A percentile compares a stretch with the other conserved stretches of the same genome.
Evolutionary conservation across 2,329 filamentous ascomycete genomes (phyloP).

Genomic region (Juglanconis juglandina): DNA sequence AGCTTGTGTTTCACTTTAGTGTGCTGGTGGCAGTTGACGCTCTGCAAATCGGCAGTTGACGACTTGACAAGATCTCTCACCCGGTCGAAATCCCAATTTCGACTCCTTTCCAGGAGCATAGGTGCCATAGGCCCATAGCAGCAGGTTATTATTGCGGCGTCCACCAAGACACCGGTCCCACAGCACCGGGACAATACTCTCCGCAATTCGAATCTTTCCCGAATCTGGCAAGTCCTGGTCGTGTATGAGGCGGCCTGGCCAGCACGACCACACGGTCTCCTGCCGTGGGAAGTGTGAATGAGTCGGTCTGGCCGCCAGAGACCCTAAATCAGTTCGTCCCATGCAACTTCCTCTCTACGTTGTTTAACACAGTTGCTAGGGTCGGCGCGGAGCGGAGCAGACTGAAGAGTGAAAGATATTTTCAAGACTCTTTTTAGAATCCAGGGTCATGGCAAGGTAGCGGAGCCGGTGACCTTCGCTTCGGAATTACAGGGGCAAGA

Average conservation of each 20-base stretch:
- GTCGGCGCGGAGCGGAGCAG: background rate
- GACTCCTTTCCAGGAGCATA: too few species aligned
- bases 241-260: background rate
- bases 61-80: background rate
- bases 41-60: background rate
- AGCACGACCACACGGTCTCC: too few species aligned
- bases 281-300: too few species aligned
- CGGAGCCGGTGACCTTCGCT: background rate
- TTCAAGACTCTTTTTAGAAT: background rate
- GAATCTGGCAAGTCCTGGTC: background rate
- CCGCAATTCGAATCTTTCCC: conserved; percentile 1
- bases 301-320: too few species aligned
- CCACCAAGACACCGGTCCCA: conserved; percentile 6
- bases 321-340: too few species aligned
- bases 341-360: background rate
- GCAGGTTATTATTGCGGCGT: background rate
- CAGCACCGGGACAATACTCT: conserved; percentile 9
- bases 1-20: conserved; percentile 12
- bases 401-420: background rate
- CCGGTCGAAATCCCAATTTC: background rate
- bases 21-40: background rate
- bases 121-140: too few species aligned
- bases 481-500: background rate
- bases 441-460: background rate
- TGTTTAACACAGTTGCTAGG: background rate